These are phyloP conservation scores for Flaveria brownii DNA, from an alignment of 129 eudicot genomes.

Conservation along the genomic window DNA sequence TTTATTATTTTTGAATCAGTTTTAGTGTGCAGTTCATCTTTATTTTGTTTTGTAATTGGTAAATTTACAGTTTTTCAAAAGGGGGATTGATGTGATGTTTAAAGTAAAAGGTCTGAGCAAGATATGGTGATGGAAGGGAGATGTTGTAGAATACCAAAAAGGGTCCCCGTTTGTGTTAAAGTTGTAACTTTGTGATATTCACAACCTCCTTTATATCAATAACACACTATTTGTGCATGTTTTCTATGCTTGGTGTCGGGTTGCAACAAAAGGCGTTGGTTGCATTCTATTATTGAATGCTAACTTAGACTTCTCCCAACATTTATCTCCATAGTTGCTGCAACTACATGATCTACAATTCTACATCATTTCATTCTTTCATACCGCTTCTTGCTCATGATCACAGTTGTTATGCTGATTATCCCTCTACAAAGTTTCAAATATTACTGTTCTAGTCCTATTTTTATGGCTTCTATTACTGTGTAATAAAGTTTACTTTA, in stretches of 20 bases:
- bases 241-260: conserved; percentile 54
- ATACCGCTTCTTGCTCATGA: conserved; percentile 52
- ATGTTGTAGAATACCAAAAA: conserved; percentile 39
- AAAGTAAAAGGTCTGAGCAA: conserved; percentile 92
- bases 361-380: conserved; percentile 33
- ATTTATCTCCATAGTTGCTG: conserved; percentile 22
- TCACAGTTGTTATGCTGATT: conserved; percentile 62
- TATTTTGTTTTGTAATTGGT: not conserved
- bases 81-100: conserved; percentile 34
- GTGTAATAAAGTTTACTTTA: too few species aligned
- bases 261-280: conserved; percentile 82
- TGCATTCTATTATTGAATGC: conserved; percentile 89
- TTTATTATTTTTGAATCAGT: not conserved
- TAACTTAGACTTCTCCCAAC: conserved; percentile 84
- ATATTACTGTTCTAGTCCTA: not conserved
- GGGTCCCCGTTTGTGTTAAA: conserved; percentile 84
- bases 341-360: too few species aligned
- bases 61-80: not conserved
- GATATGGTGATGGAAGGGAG: conserved; percentile 38
- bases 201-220: conserved; percentile 82
- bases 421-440: conserved; percentile 26
- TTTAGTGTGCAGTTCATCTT: not conserved
- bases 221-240: conserved; percentile 33
- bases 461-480: not conserved
- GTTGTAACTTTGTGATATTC: conserved; percentile 67